These are phyloP conservation scores for Fagus sylvatica DNA, from an alignment of 306 rosid species.

Conservation along the genomic window DNA sequence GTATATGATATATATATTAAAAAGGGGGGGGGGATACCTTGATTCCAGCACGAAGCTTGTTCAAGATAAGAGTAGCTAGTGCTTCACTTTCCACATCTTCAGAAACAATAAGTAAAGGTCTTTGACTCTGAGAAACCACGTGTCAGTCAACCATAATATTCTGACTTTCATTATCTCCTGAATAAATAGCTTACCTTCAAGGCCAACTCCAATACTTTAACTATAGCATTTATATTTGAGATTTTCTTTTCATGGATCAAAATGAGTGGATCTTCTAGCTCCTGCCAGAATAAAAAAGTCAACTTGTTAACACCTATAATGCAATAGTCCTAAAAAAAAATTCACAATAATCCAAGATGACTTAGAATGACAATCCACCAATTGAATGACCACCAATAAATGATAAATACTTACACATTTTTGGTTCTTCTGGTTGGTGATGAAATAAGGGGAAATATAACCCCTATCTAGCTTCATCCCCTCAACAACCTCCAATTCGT, in stretches of 20 bases:
- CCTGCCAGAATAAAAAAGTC: slow-evolving; percentile 45
- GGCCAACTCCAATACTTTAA: slow-evolving; percentile 87
- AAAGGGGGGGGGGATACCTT: slow-evolving; percentile 45
- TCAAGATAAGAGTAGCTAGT: slow-evolving; percentile 75
- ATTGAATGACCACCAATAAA: background rate
- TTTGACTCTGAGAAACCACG: slow-evolving; percentile 60
- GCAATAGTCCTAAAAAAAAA: background rate
- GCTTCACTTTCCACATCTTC: slow-evolving; percentile 97
- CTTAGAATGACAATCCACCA: background rate
- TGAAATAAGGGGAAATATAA: slow-evolving; percentile 73
- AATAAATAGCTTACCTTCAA: slow-evolving; percentile 52
- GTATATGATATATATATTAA: background rate
- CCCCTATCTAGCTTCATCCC: no score
- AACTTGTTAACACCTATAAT: background rate
- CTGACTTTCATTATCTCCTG: background rate
- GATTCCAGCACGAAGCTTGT: slow-evolving; percentile 93
- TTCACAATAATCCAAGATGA: background rate
- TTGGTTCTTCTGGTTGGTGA: slow-evolving; percentile 90
- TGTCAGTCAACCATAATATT: slow-evolving; percentile 8
- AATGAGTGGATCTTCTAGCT: slow-evolving; percentile 87
- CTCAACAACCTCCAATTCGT: no score
- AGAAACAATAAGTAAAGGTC: slow-evolving; percentile 74
- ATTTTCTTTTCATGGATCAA: slow-evolving; percentile 94
- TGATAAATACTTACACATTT: slow-evolving; percentile 68
- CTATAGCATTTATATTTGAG: slow-evolving; percentile 66